Percentiles rank a stretch among this genome's conserved stretches.
phyloP scores from a whole-genome alignment of 345 rosid species.

The Anastatica hierochuntica region DNA sequence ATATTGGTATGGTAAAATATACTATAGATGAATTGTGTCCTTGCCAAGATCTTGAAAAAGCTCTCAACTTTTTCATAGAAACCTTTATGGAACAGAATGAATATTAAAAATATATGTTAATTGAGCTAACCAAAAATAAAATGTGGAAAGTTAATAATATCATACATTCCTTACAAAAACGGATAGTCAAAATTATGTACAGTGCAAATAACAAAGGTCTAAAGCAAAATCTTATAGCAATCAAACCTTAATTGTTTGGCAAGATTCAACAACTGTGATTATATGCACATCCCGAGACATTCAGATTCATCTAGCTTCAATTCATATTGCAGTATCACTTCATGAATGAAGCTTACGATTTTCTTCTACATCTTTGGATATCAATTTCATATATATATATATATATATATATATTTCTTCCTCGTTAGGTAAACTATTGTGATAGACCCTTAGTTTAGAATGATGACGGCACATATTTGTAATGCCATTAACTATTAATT shows the following conservation, averaged over 20 bases:
- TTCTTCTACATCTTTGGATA: slow-evolving; percentile 38
- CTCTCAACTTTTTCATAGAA: no score
- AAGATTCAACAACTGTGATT: slow-evolving; percentile 33
- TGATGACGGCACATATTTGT: slow-evolving; percentile 43
- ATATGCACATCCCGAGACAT: slow-evolving; percentile 49
- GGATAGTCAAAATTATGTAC: not conserved
- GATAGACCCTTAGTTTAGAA: slow-evolving; percentile 46
- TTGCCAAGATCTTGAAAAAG: no score
- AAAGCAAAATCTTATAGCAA: not conserved
- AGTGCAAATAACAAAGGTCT: not conserved
- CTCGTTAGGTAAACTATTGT: slow-evolving; percentile 50
- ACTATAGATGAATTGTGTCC: no score
- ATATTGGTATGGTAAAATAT: no score
- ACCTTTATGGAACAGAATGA: no score
- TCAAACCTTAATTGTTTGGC: no score
- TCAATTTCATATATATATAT: slow-evolving; percentile 36
- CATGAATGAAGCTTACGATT: slow-evolving; percentile 28
- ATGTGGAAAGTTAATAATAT: no score
- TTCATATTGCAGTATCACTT: slow-evolving; percentile 24
- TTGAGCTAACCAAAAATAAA: no score
- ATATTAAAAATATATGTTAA: no score
- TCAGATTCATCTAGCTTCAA: slow-evolving; percentile 42
- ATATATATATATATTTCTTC: slow-evolving; percentile 47
- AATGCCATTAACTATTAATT: slow-evolving; percentile 38
- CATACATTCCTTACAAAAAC: not conserved